Evolutionary conservation across 1,284 basidiomycete genomes (phyloP), one percentile per base, ranked within the genome.

Genomic region (Ceraceosorus guamensis): DNA sequence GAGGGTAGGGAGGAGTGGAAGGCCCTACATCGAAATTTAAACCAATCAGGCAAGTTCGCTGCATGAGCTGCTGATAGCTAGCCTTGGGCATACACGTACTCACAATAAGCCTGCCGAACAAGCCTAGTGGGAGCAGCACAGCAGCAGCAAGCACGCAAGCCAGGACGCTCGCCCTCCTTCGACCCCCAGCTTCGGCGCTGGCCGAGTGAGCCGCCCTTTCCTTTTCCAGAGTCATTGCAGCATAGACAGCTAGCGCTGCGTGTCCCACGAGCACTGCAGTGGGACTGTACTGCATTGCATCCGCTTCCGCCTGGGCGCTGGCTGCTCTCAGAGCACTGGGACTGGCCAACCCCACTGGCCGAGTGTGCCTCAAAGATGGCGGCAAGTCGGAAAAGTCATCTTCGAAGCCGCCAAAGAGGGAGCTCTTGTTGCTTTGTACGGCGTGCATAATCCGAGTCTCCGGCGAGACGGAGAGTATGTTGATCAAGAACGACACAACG

Each of bases 151-250:
- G 50, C 18, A 65, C 58, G 11, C 58, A 67, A 8, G 70, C 71
- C 3, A 75, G 61, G 14, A 75, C 70, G 24, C 61, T 57, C 6
- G 71, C 73, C 14, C 65, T 63, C 5, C 73, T 52, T 31, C 70
- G 56, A 2, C 73, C 73, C 5, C 72, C 69, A 11, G 64, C 62
- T 5, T 70, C 61, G 30, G 58, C 55, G 14, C 65, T 57, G 0
- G 68, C 70, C 8, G 52, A 55, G 13, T 59, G 53, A 11, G 68
- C 59, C 1, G 66, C 66, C 13, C 69, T 59, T 37, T 72, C 69
- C 52, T 58, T 58, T 49, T 74, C 68, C 13, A 73, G 60, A n/a
- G 66, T 66, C 16, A 74, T 56, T 0, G 71, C 49, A 14, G 71
- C 73, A 61, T 68, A 68, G 34, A 61, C 50, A 13, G 66, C 33